Percentiles rank a stretch among this genome's conserved stretches.
Conservation (phyloP, 2,329 filamentous ascomycete species). For the Tolypocladium nubicola region DNA sequence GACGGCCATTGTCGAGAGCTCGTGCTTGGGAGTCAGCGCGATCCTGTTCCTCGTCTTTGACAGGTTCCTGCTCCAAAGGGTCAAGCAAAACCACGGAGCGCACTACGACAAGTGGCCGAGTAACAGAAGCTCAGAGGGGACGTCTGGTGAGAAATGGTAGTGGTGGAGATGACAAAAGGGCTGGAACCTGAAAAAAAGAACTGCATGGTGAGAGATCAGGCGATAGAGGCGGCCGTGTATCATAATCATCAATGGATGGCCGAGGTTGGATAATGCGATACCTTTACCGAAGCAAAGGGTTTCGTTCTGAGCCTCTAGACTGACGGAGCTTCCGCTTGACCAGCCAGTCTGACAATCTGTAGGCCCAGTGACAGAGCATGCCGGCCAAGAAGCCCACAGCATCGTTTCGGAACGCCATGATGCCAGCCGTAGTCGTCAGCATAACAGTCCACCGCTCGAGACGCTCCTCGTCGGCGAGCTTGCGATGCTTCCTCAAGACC, state of each 20-base stretch:
- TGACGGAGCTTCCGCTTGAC: constrained; percentile 22
- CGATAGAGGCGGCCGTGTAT: neutral
- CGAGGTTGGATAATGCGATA: neutral
- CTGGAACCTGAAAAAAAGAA: neutral
- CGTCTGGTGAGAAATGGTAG: neutral
- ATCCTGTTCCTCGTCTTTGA: constrained; percentile 20
- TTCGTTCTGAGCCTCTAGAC: constrained; percentile 14
- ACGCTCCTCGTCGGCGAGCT: constrained; percentile 56
- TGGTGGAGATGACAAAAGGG: neutral
- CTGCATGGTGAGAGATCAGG: neutral
- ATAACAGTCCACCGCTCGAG: constrained; percentile 77
- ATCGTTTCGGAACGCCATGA: constrained; percentile 84
- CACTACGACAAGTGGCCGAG: constrained; percentile 11
- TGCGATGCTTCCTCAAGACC: constrained; percentile 33
- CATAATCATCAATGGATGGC: neutral
- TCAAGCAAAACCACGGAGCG: constrained; percentile 16
- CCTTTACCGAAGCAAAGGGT: constrained; percentile 17
- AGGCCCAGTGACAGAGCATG: constrained; percentile 66
- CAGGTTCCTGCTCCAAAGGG: constrained; percentile 16
- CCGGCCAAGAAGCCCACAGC: constrained; percentile 78
- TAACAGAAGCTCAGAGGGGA: neutral
- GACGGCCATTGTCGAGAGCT: constrained; percentile 24
- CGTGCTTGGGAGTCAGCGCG: constrained; percentile 13
- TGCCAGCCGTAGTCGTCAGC: constrained; percentile 73
- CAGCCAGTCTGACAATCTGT: constrained; percentile 37